A percentile compares a stretch with the other conserved stretches of the same genome.
Conservation (phyloP, 2,329 filamentous ascomycete species). For the Teratosphaeria gauchensis region DNA sequence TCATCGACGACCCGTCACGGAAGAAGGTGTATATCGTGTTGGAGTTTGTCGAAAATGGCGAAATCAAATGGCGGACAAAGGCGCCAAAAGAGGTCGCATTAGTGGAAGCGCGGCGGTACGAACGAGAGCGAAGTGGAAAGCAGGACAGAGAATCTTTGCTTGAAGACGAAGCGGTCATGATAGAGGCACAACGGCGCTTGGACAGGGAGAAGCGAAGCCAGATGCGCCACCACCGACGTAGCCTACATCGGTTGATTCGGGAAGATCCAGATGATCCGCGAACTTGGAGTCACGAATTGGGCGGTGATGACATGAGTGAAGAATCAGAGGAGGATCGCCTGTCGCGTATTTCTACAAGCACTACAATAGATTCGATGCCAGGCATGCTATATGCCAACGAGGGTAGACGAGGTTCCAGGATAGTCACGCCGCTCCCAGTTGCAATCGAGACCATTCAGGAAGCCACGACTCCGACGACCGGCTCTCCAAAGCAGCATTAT, state of each 20-base stretch:
- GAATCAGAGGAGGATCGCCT: slow-evolving; percentile 27
- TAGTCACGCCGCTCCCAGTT: slow-evolving; percentile 15
- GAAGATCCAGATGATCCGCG: slow-evolving; percentile 40
- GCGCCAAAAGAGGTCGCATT: slow-evolving; percentile 73
- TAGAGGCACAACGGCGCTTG: slow-evolving; percentile 45
- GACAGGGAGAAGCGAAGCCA: slow-evolving; percentile 36
- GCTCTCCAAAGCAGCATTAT: slow-evolving; percentile 1
- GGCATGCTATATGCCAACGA: slow-evolving; percentile 8
- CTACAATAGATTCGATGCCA: slow-evolving; percentile 17
- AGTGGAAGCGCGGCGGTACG: slow-evolving; percentile 71
- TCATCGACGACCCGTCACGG: slow-evolving; percentile 91
- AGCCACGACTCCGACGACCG: slow-evolving; percentile 4
- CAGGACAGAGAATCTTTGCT: slow-evolving; percentile 32
- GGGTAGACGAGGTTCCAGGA: slow-evolving; percentile 17
- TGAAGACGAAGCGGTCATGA: slow-evolving; percentile 37
- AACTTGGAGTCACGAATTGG: slow-evolving; percentile 79
- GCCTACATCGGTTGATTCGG: slow-evolving; percentile 6
- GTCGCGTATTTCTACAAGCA: slow-evolving; percentile 28
- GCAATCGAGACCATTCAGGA: background rate
- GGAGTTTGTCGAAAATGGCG: slow-evolving; percentile 87
- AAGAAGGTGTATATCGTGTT: slow-evolving; percentile 98
- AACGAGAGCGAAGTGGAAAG: slow-evolving; percentile 53
- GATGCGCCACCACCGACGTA: slow-evolving; percentile 24
- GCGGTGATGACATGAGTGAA: slow-evolving; percentile 50
- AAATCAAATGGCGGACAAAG: slow-evolving; percentile 89